Conservation (phyloP, 805 yeast genomes). For the Saccharomyces paradoxus region DNA sequence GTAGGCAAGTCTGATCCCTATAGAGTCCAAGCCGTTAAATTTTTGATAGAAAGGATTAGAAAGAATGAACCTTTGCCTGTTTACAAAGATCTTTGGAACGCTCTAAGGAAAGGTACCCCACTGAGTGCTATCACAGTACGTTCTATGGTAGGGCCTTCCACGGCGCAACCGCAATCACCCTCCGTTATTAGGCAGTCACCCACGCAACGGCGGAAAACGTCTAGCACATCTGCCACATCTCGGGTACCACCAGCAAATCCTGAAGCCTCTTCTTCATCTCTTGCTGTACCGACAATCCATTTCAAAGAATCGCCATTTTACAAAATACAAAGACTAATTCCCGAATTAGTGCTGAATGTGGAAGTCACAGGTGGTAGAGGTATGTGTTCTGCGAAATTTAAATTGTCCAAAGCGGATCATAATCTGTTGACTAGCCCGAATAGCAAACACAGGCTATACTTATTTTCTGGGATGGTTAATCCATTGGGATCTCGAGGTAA, state of each 20-base stretch:
- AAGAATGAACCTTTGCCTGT: constrained; percentile 34
- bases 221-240: neutral
- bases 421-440: constrained; percentile 27
- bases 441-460: constrained; percentile 34
- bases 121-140: neutral
- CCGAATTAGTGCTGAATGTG: constrained; percentile 34
- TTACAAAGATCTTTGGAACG: constrained; percentile 28
- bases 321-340: constrained; percentile 40
- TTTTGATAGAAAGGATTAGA: constrained; percentile 35
- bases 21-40: constrained; percentile 38
- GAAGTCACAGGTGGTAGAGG: constrained; percentile 38
- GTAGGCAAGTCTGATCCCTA: constrained; percentile 35
- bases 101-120: constrained; percentile 8
- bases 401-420: constrained; percentile 37
- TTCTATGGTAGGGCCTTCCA: neutral
- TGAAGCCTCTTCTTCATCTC: neutral
- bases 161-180: neutral
- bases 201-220: neutral
- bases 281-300: constrained; percentile 4
- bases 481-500: constrained; percentile 40
- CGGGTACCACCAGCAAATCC: neutral
- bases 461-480: constrained; percentile 47
- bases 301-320: constrained; percentile 54
- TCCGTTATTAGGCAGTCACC: neutral
- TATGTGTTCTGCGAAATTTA: constrained; percentile 36